These are phyloP conservation scores for Botrytis galanthina DNA, from an alignment of 2,329 filamentous ascomycete species.

Conservation along the genomic window DNA sequence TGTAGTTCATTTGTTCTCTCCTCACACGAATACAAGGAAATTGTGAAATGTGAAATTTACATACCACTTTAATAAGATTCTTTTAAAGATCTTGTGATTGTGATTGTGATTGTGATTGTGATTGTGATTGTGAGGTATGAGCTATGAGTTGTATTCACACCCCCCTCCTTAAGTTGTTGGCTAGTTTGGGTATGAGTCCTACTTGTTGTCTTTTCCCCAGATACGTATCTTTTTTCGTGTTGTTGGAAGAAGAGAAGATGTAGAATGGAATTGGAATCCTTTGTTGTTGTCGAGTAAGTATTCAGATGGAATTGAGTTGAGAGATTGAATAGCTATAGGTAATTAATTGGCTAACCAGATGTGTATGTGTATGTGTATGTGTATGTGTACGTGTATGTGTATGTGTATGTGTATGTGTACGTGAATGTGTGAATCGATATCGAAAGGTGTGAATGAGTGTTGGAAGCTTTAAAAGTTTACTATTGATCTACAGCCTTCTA, in stretches of 20 bases:
- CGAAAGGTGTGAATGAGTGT: background rate
- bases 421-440: background rate
- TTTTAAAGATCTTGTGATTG: background rate
- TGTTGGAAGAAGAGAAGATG: background rate
- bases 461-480: background rate
- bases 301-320: background rate
- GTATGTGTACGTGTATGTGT: background rate
- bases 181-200: background rate
- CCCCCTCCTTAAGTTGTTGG: background rate
- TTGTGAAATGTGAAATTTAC: background rate
- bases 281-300: background rate
- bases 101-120: background rate
- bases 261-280: background rate
- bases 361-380: background rate
- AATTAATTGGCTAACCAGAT: background rate
- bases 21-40: background rate
- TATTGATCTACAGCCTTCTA: background rate
- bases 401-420: background rate
- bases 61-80: background rate
- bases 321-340: background rate
- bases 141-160: background rate
- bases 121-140: background rate
- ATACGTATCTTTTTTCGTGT: background rate
- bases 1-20: background rate
- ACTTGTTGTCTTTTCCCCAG: background rate